Base-by-base conservation (phyloP, 2,329 filamentous ascomycete genomes). In the Lomentospora prolificans region DNA sequence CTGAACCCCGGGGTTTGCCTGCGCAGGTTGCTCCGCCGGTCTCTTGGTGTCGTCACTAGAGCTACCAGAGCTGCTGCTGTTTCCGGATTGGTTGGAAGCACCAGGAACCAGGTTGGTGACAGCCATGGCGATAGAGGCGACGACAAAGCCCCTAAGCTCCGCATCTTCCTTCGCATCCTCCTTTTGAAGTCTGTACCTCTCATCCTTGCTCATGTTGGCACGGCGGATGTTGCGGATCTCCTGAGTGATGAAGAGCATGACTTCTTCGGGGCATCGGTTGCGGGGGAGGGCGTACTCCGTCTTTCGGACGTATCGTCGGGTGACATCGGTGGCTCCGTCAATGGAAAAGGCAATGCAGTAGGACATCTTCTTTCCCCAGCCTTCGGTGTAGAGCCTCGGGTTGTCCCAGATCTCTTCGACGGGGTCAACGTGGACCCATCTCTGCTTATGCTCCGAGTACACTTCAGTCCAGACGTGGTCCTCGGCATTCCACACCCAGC, bases 391-490 rank as follows among this genome's bases (percentile, higher is more conserved):
- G 8, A 97, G 79, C 50, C 89, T 81, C 53, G 94, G 94, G 65
- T 92, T 90, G 68, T 99, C 94, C 90, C 91, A 97, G 1, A 89
- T 84, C 66, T 92, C 92, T 68, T 97, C 94, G 65, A 92, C 96
- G 31, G 86, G 85, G 69, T 99, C 94, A 44, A 96, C 90, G 62
- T 97, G 92, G n/a, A 97, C 80, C 94, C 94, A 99, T 67, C 90
- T 84, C 69, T 87, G 85, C 66, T 92, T 87, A 71, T 96, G 90
- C 60, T 94, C 89, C 2, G 91, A 96, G 73, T 96, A 99, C 12
- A 97, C 87, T 65, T 97, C 94, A 1, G 91, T 96, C 94, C 94
- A 99, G 25, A 96, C 89, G 66, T 96, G 89, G 68, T 97, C 94
- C 70, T 97, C 94, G 28, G 87, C 86, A 63, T 97, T 97, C 94